These are phyloP conservation scores for Penicillium sp. DNA, from an alignment of 2,329 filamentous ascomycete genomes.

Conservation along the genomic window DNA sequence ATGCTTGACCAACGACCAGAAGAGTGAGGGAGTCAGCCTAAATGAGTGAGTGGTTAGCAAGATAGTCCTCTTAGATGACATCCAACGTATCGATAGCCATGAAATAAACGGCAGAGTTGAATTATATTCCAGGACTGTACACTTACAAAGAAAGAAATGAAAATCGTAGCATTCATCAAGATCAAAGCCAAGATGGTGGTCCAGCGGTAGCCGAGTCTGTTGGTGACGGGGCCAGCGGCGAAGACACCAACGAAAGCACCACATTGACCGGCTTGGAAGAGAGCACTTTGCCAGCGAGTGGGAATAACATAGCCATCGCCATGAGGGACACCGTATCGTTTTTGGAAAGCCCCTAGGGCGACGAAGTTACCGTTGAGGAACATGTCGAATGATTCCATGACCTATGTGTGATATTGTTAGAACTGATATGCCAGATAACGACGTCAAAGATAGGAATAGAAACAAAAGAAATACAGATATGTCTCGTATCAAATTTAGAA, in stretches of 20 bases:
- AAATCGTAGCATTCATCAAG: slow-evolving; percentile 64
- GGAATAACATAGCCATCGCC: slow-evolving; percentile 39
- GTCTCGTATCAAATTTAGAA: neutral
- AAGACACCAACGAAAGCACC: slow-evolving; percentile 67
- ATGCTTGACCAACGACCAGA: slow-evolving; percentile 42
- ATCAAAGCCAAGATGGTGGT: slow-evolving; percentile 63
- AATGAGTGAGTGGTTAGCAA: neutral
- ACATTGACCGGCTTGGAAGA: slow-evolving; percentile 61
- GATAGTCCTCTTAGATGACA: neutral
- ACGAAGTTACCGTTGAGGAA: slow-evolving; percentile 58
- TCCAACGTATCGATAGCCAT: too few species aligned
- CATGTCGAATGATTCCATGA: slow-evolving; percentile 60
- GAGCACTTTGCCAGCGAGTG: slow-evolving; percentile 60
- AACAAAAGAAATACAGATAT: neutral
- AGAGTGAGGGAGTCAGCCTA: slow-evolving; percentile 51
- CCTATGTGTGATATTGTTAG: slow-evolving; percentile 28
- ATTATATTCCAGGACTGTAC: neutral
- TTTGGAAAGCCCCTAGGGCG: slow-evolving; percentile 49
- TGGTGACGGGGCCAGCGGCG: slow-evolving; percentile 66
- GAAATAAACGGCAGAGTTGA: neutral
- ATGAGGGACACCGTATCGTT: slow-evolving; percentile 45
- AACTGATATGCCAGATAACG: neutral
- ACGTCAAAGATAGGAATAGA: neutral
- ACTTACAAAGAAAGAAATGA: slow-evolving; percentile 63
- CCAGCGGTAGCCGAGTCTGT: slow-evolving; percentile 64